Evolutionary conservation across 2,329 filamentous ascomycete genomes (phyloP).

Genomic region (Fusarium cyanostomum): DNA sequence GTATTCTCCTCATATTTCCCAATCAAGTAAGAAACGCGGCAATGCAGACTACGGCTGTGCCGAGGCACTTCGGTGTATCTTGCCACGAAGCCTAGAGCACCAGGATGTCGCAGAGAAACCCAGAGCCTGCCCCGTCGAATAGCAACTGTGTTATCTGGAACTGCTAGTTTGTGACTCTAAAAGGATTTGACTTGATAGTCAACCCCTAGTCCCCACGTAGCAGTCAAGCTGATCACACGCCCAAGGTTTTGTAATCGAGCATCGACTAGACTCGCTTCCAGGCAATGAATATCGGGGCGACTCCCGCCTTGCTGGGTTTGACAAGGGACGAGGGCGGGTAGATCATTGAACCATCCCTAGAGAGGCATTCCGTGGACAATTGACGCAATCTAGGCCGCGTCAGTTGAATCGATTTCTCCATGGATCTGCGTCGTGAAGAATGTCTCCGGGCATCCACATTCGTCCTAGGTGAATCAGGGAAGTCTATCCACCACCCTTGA

Average conservation of each 20-base stretch:
- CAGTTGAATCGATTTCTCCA: not conserved
- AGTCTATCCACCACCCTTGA: not conserved
- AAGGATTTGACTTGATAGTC: not conserved
- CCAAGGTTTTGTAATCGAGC: not conserved
- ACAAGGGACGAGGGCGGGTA: slow-evolving; percentile 15
- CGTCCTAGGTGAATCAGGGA: not conserved
- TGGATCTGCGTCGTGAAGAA: not conserved
- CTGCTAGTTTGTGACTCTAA: not conserved
- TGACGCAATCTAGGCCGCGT: not conserved
- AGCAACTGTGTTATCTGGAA: not conserved
- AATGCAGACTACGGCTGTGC: not conserved
- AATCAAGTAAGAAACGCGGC: slow-evolving; percentile 4
- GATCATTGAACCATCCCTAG: slow-evolving; percentile 13
- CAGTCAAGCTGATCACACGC: slow-evolving; percentile 22
- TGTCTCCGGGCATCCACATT: not conserved
- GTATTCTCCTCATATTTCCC: slow-evolving; percentile 19
- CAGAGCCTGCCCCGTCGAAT: not conserved
- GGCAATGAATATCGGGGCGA: slow-evolving; percentile 1
- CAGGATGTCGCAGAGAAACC: not conserved
- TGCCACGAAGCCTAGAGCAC: not conserved
- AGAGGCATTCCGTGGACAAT: slow-evolving; percentile 1
- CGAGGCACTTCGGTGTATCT: not conserved
- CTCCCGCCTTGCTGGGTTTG: slow-evolving; percentile 2
- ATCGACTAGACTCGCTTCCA: not conserved
- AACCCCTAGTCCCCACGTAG: not conserved